Evolutionary conservation across 352 stramenopile species (phyloP).

Genomic region (Globisporangium abappressorium): DNA sequence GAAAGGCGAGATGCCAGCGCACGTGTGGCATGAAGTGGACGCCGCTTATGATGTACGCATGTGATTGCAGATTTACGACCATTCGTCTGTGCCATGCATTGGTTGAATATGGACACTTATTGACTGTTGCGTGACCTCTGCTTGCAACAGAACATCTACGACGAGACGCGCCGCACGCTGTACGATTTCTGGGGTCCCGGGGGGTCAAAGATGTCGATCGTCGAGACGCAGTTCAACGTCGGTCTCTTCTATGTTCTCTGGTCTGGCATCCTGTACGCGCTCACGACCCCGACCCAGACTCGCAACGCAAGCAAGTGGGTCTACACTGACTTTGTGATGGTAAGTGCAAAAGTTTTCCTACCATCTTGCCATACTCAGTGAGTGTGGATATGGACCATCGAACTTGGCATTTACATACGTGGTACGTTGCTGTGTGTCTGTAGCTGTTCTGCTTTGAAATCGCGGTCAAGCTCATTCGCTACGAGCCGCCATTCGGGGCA

Average conservation of each 20-base stretch:
- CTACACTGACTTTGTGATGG: conserved; percentile 38
- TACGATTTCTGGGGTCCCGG: conserved; percentile 69
- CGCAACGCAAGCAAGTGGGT: conserved; percentile 45
- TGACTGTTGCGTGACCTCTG: neutral
- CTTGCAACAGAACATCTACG: conserved; percentile 50
- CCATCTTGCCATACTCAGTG: neutral
- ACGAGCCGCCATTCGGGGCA: conserved; percentile 46
- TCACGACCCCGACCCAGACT: conserved; percentile 43
- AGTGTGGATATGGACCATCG: neutral
- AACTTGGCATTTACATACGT: neutral
- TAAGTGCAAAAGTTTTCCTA: conserved; percentile 17
- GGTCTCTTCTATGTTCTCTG: conserved; percentile 69
- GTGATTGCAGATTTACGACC: neutral
- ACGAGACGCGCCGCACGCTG: conserved; percentile 40
- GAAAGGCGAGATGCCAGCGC: conserved; percentile 41
- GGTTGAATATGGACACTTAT: neutral
- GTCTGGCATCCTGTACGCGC: conserved; percentile 54
- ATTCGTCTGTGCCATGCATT: neutral
- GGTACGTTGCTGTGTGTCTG: neutral
- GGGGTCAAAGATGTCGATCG: conserved; percentile 36
- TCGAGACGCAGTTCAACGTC: conserved; percentile 56
- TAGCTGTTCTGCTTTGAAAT: conserved; percentile 59
- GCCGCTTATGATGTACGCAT: conserved; percentile 55
- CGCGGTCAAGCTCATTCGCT: conserved; percentile 45
- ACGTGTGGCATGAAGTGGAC: conserved; percentile 53